Evolutionary conservation across 2,329 filamentous ascomycete genomes (phyloP).

Genomic region (Alternaria ventricosa): DNA sequence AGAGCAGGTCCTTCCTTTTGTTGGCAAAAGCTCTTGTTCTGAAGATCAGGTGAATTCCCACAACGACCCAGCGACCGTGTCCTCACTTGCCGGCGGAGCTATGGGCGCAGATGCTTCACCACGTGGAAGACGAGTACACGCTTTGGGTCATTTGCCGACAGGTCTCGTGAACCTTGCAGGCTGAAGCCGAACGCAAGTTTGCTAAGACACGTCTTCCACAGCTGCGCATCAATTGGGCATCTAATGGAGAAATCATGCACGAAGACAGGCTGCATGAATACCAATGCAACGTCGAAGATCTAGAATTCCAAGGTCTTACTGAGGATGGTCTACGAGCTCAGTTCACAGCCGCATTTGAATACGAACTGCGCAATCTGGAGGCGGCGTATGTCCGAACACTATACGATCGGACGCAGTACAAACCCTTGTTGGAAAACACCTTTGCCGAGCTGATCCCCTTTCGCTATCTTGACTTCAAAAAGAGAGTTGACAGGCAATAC

Average conservation of each 20-base stretch:
- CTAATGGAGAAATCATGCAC: background rate
- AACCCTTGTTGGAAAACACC: background rate
- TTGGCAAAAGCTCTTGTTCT: background rate
- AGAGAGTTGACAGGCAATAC: background rate
- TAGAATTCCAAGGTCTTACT: background rate
- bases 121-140: constrained; percentile 6
- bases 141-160: constrained; percentile 11
- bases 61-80: background rate
- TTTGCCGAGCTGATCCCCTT: background rate
- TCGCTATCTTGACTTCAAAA: background rate
- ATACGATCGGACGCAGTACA: background rate
- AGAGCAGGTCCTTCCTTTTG: background rate
- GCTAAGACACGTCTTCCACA: background rate
- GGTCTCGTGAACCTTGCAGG: background rate
- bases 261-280: background rate
- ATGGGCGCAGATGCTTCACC: background rate
- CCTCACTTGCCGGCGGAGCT: constrained; percentile 3
- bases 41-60: background rate
- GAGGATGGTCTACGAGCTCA: background rate
- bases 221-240: background rate
- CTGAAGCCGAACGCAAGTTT: constrained; percentile 6
- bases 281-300: background rate
- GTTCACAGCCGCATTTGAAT: background rate
- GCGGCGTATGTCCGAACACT: background rate
- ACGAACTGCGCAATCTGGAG: background rate